Evolutionary conservation across 495 filamentous ascomycete genomes (phyloP), one percentile per base, ranked within the genome.

Genomic region (Aspergillus haitiensis): DNA sequence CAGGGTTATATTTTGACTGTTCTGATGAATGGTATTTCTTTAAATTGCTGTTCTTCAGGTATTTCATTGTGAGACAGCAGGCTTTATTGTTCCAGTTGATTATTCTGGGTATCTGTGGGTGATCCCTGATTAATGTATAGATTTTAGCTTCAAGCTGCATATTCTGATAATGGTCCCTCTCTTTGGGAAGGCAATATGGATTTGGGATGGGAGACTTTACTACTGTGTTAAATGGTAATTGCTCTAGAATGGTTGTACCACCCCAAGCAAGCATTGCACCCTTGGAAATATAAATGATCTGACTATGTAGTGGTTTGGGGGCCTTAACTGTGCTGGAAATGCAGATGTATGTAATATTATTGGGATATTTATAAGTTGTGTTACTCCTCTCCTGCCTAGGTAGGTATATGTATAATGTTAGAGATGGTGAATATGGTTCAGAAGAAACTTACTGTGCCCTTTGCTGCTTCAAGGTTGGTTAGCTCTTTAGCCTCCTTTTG

Each of bases 61-160:
- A 56, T 33, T 56, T 16, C 44, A 56, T 47, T 9, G 31, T 48
- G 6, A 56, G 16, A 16, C 54, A 56, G 32, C 42, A 56, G 40
- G 42, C 13, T 11, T 47, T 13, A 0, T 46, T 3, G 16, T 56
- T 33, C 54, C 42, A 56, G 13, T 47, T 12, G 32, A 56, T 47
- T 9, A 56, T 11, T 32, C 32, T 47, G 12, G 42, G 42, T 4
- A 56, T 18, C 6, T 6, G 37, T 15, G 27, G 27, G n/a, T 47
- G 7, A 7, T 36, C 15, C 3, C 42, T 33, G 0, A 56, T 33
- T n/a, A 35, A 6, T 15, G 11, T 8, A 21, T 56, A 56, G 12
- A 56, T 56, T 16, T 56, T 37, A 32, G 54, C 54, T 45, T 56
- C 54, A 16, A 47, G 4, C 3, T 16, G 44, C 4, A 47, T 5